These are phyloP conservation scores for Colletotrichum phormii DNA, from an alignment of 2,329 filamentous ascomycete species.

Conservation along the genomic window DNA sequence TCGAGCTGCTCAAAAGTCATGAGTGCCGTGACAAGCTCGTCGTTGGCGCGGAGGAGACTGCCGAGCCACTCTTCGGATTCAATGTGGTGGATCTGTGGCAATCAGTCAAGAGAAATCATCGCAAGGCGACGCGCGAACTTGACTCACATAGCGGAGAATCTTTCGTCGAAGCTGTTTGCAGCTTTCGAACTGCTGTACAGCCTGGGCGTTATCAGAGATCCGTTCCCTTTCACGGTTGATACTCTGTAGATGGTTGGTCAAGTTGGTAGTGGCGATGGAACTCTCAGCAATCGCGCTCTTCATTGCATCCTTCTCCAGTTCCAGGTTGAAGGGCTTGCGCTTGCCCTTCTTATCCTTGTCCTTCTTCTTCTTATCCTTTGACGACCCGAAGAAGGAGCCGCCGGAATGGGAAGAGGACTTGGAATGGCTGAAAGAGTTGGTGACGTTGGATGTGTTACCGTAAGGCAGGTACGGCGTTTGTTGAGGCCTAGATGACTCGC, in stretches of 20 bases:
- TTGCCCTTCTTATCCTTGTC: conserved; percentile 68
- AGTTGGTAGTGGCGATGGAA: conserved; percentile 89
- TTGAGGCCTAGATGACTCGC: conserved; percentile 42
- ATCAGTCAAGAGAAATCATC: conserved; percentile 38
- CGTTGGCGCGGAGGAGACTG: conserved; percentile 90
- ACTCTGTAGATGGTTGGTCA: conserved; percentile 86
- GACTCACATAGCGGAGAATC: conserved; percentile 81
- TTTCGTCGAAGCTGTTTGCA: conserved; percentile 89
- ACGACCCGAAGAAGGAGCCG: conserved; percentile 54
- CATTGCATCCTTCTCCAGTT: conserved; percentile 88
- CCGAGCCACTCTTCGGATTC: conserved; percentile 94
- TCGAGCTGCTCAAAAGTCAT: conserved; percentile 97
- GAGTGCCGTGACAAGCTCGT: conserved; percentile 91
- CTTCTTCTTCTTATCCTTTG: conserved; percentile 62
- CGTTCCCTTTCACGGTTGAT: conserved; percentile 91
- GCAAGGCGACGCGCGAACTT: conserved; percentile 21
- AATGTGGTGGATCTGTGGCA: conserved; percentile 80
- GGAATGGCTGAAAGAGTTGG: conserved; percentile 40
- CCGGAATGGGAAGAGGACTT: conserved; percentile 54
- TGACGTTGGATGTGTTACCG: conserved; percentile 37
- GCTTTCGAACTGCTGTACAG: conserved; percentile 81
- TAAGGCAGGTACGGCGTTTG: conserved; percentile 41
- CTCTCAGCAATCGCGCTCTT: conserved; percentile 89
- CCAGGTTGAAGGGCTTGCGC: conserved; percentile 79
- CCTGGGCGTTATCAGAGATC: conserved; percentile 85